Percentiles rank a stretch among this genome's conserved stretches.
Conservation (phyloP, 2,329 filamentous ascomycete genomes). For the Chrysoporthe puriensis region DNA sequence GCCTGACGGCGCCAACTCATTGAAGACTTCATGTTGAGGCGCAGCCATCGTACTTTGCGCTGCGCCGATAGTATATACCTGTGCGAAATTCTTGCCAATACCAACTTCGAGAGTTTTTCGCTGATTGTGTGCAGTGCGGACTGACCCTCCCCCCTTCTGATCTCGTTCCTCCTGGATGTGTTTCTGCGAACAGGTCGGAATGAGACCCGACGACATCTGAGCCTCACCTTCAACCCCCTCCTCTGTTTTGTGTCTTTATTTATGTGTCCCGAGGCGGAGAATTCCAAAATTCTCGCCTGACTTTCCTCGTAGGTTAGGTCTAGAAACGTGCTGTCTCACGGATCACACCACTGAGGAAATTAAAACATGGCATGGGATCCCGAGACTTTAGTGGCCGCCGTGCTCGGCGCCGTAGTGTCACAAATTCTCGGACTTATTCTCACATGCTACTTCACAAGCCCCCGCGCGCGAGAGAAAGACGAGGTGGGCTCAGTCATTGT, state of each 20-base stretch:
- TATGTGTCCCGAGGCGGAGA: background rate
- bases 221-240: background rate
- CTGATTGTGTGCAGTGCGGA: background rate
- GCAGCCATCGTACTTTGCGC: background rate
- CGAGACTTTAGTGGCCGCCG: background rate
- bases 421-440: background rate
- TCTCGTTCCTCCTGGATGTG: too few species aligned
- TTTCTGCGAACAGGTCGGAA: background rate
- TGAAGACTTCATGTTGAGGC: background rate
- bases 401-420: background rate
- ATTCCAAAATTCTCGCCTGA: background rate
- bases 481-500: background rate
- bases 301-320: background rate
- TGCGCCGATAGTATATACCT: background rate
- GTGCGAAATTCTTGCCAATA: background rate
- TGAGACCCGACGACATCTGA: background rate
- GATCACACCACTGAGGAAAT: too few species aligned
- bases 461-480: background rate
- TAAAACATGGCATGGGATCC: background rate
- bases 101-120: background rate
- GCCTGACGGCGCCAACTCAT: background rate
- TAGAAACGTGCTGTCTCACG: too few species aligned
- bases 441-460: background rate
- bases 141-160: background rate
- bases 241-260: too few species aligned